Evolutionary conservation across 2,329 filamentous ascomycete species (phyloP), one percentile per base, ranked within the genome.

Genomic region (Nothophoma quercina): DNA sequence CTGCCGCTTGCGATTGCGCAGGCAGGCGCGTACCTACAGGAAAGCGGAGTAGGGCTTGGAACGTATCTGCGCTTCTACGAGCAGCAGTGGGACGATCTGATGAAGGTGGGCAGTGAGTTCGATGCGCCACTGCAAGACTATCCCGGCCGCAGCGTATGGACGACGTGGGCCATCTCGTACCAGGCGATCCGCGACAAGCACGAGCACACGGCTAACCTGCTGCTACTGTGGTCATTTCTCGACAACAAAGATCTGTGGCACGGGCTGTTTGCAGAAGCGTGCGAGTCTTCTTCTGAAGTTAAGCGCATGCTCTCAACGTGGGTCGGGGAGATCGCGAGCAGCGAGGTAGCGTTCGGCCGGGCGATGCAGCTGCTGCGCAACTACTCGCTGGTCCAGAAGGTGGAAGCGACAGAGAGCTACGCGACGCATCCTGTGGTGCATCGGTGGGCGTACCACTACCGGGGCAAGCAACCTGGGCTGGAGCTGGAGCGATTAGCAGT

Each of bases 101-200:
- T 68, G 56, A 47, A 51, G 34, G 42, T 39, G 18, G 28, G 52
- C 16, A 9, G 55, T 29, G 1, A 4, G 13, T 29, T 1, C 7
- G 56, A 58, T 18, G 54, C 47, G 26, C 61, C 52, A 23, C 62
- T 68, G 9, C 51, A 58, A 19, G 59, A 68, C 39, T 70, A 69
- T 54, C 48, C 46, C 3, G 53, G 66, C 7, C 50, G 63, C 39
- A 69, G 54, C 46, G 50, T 74, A 33, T 63, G 65, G 52, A 69
- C 63, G n/a, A 71, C 65, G 13, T 73, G 64, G 69, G 59, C 57
- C 13, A 65, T 72, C 23, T 70, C 64, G 4, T 70, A 70, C 51
- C 49, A 72, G 21, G 62, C 65, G 10, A 60, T 72, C 7, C 25
- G 42, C n/a, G 39, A 51, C 5, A 55, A 60, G 46, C 61, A 63